Evolutionary conservation across 805 yeast species (phyloP).

Genomic region (Pichia ethanolica): DNA sequence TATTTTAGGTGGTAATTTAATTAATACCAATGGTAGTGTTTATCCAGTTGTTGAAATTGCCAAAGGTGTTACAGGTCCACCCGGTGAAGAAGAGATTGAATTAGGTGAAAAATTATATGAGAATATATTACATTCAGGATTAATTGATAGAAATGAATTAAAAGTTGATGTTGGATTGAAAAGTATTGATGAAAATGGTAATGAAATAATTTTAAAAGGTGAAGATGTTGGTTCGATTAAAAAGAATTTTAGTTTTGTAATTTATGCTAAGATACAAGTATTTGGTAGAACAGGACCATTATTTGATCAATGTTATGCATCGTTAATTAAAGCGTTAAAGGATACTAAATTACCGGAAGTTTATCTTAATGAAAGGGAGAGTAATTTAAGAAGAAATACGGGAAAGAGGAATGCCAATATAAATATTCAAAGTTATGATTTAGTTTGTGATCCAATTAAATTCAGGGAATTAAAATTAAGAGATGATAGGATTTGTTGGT

Average conservation of each 20-base stretch:
- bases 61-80: constrained; percentile 71
- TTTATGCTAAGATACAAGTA: constrained; percentile 69
- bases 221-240: constrained; percentile 31
- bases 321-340: constrained; percentile 55
- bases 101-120: constrained; percentile 61
- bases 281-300: constrained; percentile 78
- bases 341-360: constrained; percentile 59
- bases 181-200: constrained; percentile 44
- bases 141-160: constrained; percentile 44
- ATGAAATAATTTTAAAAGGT: constrained; percentile 40
- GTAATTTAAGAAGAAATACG: constrained; percentile 9
- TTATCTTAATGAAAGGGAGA: constrained; percentile 54
- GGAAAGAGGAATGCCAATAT: constrained; percentile 29
- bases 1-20: constrained; percentile 8
- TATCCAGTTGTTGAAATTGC: constrained; percentile 73
- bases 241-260: constrained; percentile 46
- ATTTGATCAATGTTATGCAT: constrained; percentile 67
- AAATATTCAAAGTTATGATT: constrained; percentile 38
- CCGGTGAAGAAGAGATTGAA: constrained; percentile 79
- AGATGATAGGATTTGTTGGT: constrained; percentile 32
- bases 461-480: constrained; percentile 34
- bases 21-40: constrained; percentile 33
- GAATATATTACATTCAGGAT: constrained; percentile 46
- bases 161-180: constrained; percentile 47
- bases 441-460: constrained; percentile 47